These are phyloP conservation scores for Sarocladium strictum DNA, from an alignment of 2,329 filamentous ascomycete genomes.

Conservation along the genomic window DNA sequence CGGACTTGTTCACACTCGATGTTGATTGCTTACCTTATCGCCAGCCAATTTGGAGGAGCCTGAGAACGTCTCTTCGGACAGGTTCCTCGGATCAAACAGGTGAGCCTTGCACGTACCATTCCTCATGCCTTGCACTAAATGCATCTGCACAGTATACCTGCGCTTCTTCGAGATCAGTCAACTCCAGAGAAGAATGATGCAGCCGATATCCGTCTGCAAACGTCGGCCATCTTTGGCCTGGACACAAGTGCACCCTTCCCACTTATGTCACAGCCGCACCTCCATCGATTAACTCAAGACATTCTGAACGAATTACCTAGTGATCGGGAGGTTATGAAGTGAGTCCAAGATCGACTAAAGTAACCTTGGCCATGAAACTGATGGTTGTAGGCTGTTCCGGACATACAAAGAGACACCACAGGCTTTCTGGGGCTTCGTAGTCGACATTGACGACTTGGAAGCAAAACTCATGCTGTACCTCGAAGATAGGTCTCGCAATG, in stretches of 20 bases:
- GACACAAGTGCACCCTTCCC: conserved; percentile 63
- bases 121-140: neutral
- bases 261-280: conserved; percentile 58
- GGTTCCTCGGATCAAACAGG: conserved; percentile 60
- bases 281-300: conserved; percentile 54
- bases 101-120: neutral
- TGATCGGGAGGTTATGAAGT: conserved; percentile 63
- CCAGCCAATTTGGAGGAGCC: conserved; percentile 44
- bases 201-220: conserved; percentile 56
- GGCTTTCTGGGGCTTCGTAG: conserved; percentile 62
- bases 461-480: conserved; percentile 59
- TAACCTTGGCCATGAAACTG: conserved; percentile 1
- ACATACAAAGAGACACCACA: conserved; percentile 63
- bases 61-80: conserved; percentile 45
- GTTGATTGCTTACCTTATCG: conserved; percentile 17
- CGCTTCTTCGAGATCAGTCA: conserved; percentile 56
- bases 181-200: conserved; percentile 45
- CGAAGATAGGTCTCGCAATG: conserved; percentile 55
- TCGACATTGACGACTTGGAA: conserved; percentile 61
- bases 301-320: conserved; percentile 58
- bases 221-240: conserved; percentile 59
- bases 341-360: conserved; percentile 20
- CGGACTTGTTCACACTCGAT: neutral
- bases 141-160: conserved; percentile 44
- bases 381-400: conserved; percentile 46